Evolutionary conservation across 306 rosid species (phyloP), one percentile per base, ranked within the genome.

Genomic region (Rosa lucieae): DNA sequence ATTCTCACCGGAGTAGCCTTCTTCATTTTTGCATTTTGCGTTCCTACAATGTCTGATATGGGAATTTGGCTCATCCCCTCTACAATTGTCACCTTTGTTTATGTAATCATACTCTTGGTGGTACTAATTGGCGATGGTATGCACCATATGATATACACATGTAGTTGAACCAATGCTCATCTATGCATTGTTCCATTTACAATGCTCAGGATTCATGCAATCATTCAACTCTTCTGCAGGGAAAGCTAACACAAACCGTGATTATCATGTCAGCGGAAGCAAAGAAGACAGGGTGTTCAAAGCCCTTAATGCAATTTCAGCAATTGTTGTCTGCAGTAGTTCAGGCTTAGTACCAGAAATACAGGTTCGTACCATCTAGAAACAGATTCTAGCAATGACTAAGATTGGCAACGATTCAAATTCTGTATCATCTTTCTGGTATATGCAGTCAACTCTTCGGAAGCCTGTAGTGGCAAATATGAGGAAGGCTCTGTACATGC

Each of bases 21-120:
- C 82, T 79, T 84, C 77, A 0, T 78, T 5, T 89, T 78, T 21
- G 78, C 93, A 6, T 82, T 89, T 70, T 84, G 69, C 70, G 67
- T 80, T 52, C 91, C 93, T 56, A 89, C 93, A 56, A 1, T 89
- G 11, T 89, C 91, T 15, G 83, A 88, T 1, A 89, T 89, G 87
- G 80, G 55, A 80, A 80, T 81, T 8, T 87, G 89, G 91, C 67
- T 89, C 0, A 87, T 74, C 42, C 77, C 81, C 80, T 85, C 88
- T 6, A 82, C 84, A 1, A 18, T 78, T 12, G 52, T 84, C 82
- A 80, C 93, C 2, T 47, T 85, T 72, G 1, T 88, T 7, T 87
- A 89, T 82, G 74, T 87, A 40, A 13, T 71, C 37, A 49, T 80
- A 13, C 67, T 84, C 42, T 70, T 85, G 0, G 62, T 76, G 55